These are phyloP conservation scores for Smithsoniella earleae DNA, from an alignment of 163 green algal genomes.

Conservation along the genomic window DNA sequence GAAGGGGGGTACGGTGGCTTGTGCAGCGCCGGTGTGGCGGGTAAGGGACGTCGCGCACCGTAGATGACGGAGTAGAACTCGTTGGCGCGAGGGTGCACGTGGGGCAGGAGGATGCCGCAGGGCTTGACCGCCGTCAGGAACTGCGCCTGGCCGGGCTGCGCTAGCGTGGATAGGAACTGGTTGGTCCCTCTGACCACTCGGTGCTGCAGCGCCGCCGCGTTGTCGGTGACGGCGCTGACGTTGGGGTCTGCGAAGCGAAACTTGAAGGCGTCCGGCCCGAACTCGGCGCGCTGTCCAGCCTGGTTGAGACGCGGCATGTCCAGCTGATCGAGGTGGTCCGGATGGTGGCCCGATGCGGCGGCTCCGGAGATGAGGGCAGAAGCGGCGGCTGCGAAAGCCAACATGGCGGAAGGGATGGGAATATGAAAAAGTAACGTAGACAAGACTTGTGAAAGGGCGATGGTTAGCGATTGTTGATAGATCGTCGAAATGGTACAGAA, in stretches of 20 bases:
- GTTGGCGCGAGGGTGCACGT: slow-evolving; percentile 7
- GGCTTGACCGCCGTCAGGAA: no score
- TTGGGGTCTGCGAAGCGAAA: slow-evolving; percentile 3
- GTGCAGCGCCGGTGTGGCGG: background rate
- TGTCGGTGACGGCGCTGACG: background rate
- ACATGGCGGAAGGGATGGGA: no score
- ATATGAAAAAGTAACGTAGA: no score
- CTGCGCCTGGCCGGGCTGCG: background rate
- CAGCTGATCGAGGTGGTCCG: background rate
- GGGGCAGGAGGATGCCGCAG: slow-evolving; percentile 16
- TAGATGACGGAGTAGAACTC: slow-evolving; percentile 31
- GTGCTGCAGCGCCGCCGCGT: slow-evolving; percentile 16
- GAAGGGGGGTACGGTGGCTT: no score
- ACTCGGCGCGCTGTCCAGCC: background rate
- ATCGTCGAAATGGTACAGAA: no score
- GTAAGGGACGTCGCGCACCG: background rate
- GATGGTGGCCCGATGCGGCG: background rate
- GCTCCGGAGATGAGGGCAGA: background rate
- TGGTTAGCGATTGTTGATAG: no score
- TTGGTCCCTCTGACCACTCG: slow-evolving; percentile 2
- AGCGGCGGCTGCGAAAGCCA: background rate
- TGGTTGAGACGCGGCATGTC: background rate
- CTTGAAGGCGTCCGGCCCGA: background rate
- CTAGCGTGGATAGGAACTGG: slow-evolving; percentile 7
- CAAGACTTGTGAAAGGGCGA: no score